These are phyloP conservation scores for Corchorus olitorius DNA, from an alignment of 345 rosid species.

Conservation along the genomic window DNA sequence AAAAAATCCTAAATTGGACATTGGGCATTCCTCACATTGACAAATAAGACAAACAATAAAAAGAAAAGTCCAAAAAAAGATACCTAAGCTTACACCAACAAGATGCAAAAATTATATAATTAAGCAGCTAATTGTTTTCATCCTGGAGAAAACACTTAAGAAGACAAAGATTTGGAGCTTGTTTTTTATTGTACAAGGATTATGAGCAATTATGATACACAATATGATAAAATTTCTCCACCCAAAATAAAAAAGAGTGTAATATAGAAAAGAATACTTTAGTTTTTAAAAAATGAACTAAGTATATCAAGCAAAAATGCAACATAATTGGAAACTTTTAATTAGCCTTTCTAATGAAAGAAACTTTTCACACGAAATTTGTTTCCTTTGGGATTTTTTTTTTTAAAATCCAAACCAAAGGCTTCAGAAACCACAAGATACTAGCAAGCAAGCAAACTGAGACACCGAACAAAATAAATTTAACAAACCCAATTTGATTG, in stretches of 20 bases:
- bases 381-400: too few relatives aligned
- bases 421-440: background rate
- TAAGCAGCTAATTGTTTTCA: background rate
- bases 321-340: too few relatives aligned
- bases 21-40: background rate
- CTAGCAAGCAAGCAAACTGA: constrained; percentile 1
- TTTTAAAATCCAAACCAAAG: background rate
- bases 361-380: background rate
- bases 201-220: background rate
- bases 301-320: background rate
- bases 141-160: background rate
- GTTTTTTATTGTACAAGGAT: background rate
- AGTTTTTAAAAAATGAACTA: background rate
- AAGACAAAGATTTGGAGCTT: background rate
- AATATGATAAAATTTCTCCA: background rate
- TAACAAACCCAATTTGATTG: background rate
- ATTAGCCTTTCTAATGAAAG: background rate
- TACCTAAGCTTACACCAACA: background rate
- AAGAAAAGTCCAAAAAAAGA: background rate
- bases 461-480: background rate
- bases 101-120: background rate
- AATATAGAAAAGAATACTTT: background rate
- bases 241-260: too few relatives aligned
- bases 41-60: constrained; percentile 3
- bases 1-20: constrained; percentile 14